Base-by-base conservation (phyloP, 371 early-diverging fungal species). In the Caulochytrium protostelioides region DNA sequence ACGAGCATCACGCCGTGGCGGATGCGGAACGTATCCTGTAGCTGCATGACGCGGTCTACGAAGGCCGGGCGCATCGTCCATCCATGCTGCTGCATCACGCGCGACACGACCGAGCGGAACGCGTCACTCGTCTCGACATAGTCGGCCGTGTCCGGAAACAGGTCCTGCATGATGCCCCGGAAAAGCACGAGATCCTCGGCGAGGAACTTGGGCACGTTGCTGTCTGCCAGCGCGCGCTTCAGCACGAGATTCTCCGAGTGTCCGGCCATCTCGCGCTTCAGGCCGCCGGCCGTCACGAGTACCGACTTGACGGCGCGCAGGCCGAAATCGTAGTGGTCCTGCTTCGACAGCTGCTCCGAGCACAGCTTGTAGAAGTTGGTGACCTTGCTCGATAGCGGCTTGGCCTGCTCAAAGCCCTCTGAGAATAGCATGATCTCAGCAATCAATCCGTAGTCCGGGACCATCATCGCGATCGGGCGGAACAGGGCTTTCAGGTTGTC, bases 391-490 rank as follows among this genome's bases (percentile, higher is more conserved):
- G 68, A 53, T 7, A 67, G 47, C 2, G 41, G 24, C 21, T 62
- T 64, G 14, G 68, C 68, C 35, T 63, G 54, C 34, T 67, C 68
- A 32, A 67, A 67, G 4, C 68, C 68, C 40, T 67, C 68, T 8
- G 65, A 65, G 42, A 56, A 67, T 9, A 67, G 54, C 52, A 67
- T 62, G 39, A 67, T 67, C 42, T 67, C 68, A 12, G 68, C 65
- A 55, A 67, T 67, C 14, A 67, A 43, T 6, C 65, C 61, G 35
- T 67, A 67, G 36, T 66, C 67, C 18, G 68, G 68, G 34, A 67
- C 65, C 68, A 67, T 67, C 68, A 67, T 67, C n/a, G 65, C 55
- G 22, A 67, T 67, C 2, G 67, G 67, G 21, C 67, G 38, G 48
- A 70, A 69, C 13, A 70, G 40, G 5, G 61, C 63, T 34, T 62